Evolutionary conservation across 2,329 filamentous ascomycete genomes (phyloP), one percentile per base, ranked within the genome.

Genomic region (Fusarium sp.): DNA sequence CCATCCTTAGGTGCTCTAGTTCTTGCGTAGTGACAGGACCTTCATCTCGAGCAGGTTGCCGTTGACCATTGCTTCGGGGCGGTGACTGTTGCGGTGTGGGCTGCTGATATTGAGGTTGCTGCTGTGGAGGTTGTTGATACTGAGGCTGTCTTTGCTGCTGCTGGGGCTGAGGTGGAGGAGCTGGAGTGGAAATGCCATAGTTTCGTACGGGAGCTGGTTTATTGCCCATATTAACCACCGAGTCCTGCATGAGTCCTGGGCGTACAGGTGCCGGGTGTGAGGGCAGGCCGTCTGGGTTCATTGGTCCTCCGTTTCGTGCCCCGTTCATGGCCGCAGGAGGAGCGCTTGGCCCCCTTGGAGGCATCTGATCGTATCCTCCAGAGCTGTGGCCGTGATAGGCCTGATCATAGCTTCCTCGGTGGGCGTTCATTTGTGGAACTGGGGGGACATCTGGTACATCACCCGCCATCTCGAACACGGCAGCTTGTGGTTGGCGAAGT

Each of bases 1-100:
- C 81, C 73, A 87, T 87, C 31, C 92, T 89, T 8, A 98, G 81
- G 20, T 85, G 85, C 71, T 96, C 91, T 7, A 99, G 83, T 77
- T 97, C 92, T 44, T 91, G 88, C 2, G 86, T 82, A 0, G 94
- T 97, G 4, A 98, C 90, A 0, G 91, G 78, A 4, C 76, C 71
- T 36, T 80, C 76, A n/a, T 74, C 62, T 49, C 68, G 74, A 74
- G 67, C 66, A 69, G 77, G 60, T 63, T 74, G 68, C 71, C 74
- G 67, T 36, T 65, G 61, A 20, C 56, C 36, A 40, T 61, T 74
- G 40, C 50, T 67, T 18, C 69, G 72, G 25, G 73, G 73, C 10
- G 79, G 75, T 50, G 76, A 73, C 20, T 74, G 75, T 23, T 72
- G 71, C 50, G 78, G 81, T 58, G 49, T 29, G 11, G 49, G 49